Evolutionary conservation across 495 filamentous ascomycete genomes (phyloP), one percentile per base, ranked within the genome.

Genomic region (Podospora tetraspora): DNA sequence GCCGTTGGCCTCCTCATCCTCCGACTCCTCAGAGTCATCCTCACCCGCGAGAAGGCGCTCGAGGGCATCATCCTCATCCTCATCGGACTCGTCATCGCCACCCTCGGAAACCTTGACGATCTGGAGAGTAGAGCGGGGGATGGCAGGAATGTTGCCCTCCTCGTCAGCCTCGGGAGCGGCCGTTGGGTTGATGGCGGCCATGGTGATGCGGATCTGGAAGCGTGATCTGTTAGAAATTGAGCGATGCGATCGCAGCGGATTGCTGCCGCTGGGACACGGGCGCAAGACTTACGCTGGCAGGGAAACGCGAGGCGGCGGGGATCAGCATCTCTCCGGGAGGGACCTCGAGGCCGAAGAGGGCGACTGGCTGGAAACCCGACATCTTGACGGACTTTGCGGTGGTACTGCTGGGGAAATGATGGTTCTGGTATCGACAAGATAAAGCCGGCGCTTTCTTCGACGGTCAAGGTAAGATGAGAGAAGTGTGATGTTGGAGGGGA

Each of bases 101-200:
- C 78, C 73, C 25, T 80, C 79, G 72, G 85, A 84, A 72, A 85
- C 83, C 76, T 93, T 94, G 34, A 97, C 83, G 68, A 99, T 84
- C 82, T 93, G 97, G 73, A 99, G 83, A 59, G 95, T 99, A 52
- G 95, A 89, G 73, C 93, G 89, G 60, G 88, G 84, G 57, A 86
- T 76, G 62, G 81, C 80, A 78, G 83, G 85, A 59, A 88, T 81
- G 66, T 88, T 88, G 68, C 83, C 81, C 43, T 85, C 85, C 43
- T 87, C 84, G 66, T 89, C 86, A 63, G 84, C 85, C 69, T 91
- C 87, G 56, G 91, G 88, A 60, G 81, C 83, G 69, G 91, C 90
- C 73, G 87, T 91, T 37, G 95, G 95, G 77, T 99, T 94, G 73
- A 99, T 89, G 73, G 95, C 95, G 73, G 96, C 95, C 95, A 99